Base-by-base conservation (phyloP, 2,329 filamentous ascomycete genomes). In the Spiromastix sp. region DNA sequence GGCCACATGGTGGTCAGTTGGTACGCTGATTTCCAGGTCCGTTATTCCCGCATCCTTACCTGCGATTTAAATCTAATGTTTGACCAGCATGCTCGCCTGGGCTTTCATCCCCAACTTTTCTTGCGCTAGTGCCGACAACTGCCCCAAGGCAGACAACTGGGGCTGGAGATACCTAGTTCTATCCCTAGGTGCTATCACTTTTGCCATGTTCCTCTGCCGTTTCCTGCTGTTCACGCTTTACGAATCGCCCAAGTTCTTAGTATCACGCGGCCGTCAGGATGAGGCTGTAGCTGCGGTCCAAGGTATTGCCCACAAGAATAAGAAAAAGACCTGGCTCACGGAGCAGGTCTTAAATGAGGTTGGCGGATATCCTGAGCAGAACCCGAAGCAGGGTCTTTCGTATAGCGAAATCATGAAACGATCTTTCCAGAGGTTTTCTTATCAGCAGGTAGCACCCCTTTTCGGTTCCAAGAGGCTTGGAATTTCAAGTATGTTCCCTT, bases 1-100 rank as follows among this genome's bases (percentile, higher is more conserved):
- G n/a, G 85, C 81, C 5, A 73, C 86, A 5, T 91, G 83, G 80
- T 93, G 85, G 84, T 82, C 85, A 0, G 61, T 93, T 12, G 85
- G 85, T 4, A 83, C 91, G 51, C 67, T 93, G 5, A 70, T 80
- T 37, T 77, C 81, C 32, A 60, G 54, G 55, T 57, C 24, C 18
- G 52, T 48, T 9, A 11, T 7, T 28, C 1, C 11, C 7, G 9
- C 10, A 16, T 34, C 12, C 3, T 22, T 11, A 13, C 16, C n/a
- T n/a, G 13, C 11, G 17, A 11, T 21, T 15, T 24, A 20, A 20
- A 21, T 9, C 18, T 13, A 18, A 45, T 20, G 30, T 4, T 7
- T 4, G 4, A 28, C 6, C 37, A 51, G 52, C 51, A 39, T 56
- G 54, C 66, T 84, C 31, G 83, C 80, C 5, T 89, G 82, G 84